Evolutionary conservation across 768 basidiomycete genomes (phyloP).

Genomic region (Boletus coccyginus): DNA sequence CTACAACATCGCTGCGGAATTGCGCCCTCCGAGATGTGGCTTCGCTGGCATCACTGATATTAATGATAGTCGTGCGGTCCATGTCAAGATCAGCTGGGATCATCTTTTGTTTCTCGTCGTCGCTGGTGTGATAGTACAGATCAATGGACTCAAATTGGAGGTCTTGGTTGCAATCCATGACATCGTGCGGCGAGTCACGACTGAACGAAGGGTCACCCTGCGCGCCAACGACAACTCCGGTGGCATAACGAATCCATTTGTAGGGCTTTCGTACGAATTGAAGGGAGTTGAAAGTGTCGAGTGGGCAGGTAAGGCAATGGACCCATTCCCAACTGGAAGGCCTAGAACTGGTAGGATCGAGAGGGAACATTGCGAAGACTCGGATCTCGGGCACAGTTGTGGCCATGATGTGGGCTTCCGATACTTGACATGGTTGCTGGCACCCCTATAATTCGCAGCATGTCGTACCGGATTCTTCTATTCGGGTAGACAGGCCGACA

Average conservation of each 20-base stretch:
- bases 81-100: conserved; percentile 1
- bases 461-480: too few relatives aligned
- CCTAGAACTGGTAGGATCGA: background rate
- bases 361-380: background rate
- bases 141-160: background rate
- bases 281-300: background rate
- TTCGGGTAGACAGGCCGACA: too few relatives aligned
- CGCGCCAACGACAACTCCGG: background rate
- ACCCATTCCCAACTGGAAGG: background rate
- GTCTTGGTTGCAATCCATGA: background rate
- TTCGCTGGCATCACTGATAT: background rate
- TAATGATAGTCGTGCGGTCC: background rate
- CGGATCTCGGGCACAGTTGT: background rate
- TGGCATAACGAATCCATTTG: conserved; percentile 9
- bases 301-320: background rate
- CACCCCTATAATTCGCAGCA: too few relatives aligned
- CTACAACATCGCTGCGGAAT: background rate
- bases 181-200: background rate
- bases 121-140: conserved; percentile 3
- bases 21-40: background rate
- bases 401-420: too few relatives aligned
- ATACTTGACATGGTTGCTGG: too few relatives aligned
- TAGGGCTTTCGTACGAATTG: background rate
- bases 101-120: background rate
- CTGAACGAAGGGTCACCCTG: background rate